Base-by-base conservation (phyloP, 176 grass and related monocot species). In the Urochloa ruziziensis region DNA sequence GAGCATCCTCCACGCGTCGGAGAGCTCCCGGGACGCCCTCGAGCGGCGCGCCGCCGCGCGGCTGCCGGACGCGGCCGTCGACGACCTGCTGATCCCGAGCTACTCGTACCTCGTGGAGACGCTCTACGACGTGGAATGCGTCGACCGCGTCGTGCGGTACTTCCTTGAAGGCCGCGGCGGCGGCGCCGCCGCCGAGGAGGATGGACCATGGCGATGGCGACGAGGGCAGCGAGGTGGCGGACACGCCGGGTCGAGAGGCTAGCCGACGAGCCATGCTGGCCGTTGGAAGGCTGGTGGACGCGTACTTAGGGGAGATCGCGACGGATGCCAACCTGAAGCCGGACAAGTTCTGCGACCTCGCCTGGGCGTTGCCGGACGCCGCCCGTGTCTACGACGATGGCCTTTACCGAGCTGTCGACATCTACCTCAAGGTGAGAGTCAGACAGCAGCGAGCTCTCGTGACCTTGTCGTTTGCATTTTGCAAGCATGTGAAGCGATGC, bases 351-450 rank as follows among this genome's bases (percentile, higher is more conserved):
- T 95, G 93, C 28, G 91, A 94, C 83, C 97, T 99, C 53, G 93
- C 97, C n/a, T 88, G 92, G 73, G 84, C 89, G 36, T 75, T 99
- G 85, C 97, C 97, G 57, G 97, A 99, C 62, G 68, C 71, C 44
- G 89, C 93, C 37, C 92, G 97, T 16, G 77, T 94, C 10, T 94
- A 96, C 43, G 97, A 94, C 73, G 97, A 99, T 4, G 97, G 93
- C 40, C 93, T 99, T 25, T 99, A 99, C 87, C 93, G 97, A 43
- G 93, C 97, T 47, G 91, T 99, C 47, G 97, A 99, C 71, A 93
- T 99, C 86, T 99, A 99, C 75, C 82, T 99, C 69, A 99, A 96
- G 97, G 97, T 94, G 51, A 28, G n/a, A n/a, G n/a, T n/a, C n/a
- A n/a, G 2, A 21, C 19, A 59, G 21, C 79, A 67, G 7, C 35